phyloP scores from a whole-genome alignment of 768 basidiomycete genomes.

The Rhodosporidiobolus odoratus region DNA sequence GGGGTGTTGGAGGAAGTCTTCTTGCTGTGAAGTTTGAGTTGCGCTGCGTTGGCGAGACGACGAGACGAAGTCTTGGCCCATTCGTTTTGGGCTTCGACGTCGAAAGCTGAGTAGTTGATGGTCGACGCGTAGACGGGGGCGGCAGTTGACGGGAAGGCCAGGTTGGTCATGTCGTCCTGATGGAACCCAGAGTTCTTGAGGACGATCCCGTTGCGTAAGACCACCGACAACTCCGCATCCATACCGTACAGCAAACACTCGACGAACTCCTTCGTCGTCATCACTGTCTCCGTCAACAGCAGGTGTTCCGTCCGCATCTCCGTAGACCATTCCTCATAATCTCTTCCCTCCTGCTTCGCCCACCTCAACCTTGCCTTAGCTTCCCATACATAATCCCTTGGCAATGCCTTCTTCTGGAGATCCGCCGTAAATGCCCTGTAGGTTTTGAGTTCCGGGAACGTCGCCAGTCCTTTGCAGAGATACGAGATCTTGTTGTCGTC shows the following conservation, averaged over 20 bases:
- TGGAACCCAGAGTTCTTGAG: not conserved
- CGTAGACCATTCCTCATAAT: not conserved
- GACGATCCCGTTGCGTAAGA: not conserved
- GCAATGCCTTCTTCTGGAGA: not conserved
- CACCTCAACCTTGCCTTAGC: not conserved
- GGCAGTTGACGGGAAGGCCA: not conserved
- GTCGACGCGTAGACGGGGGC: not conserved
- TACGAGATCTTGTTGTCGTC: not conserved
- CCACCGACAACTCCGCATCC: not conserved
- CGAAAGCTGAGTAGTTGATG: not conserved
- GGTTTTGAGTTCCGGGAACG: not conserved
- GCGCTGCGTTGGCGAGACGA: not conserved
- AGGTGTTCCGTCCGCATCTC: not conserved
- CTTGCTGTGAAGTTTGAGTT: no score
- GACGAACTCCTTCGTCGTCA: not conserved
- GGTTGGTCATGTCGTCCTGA: not conserved
- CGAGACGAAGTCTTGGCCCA: not conserved
- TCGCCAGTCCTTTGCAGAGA: not conserved
- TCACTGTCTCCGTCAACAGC: not conserved
- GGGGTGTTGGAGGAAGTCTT: no score
- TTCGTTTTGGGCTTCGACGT: not conserved
- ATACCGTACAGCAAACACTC: constrained; percentile 5
- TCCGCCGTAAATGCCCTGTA: not conserved
- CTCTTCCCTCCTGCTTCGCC: not conserved
- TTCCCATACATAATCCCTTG: constrained; percentile 10